Evolutionary conservation across 371 early-diverging fungal genomes (phyloP), one percentile per base, ranked within the genome.

Genomic region (Gilbertella persicaria): DNA sequence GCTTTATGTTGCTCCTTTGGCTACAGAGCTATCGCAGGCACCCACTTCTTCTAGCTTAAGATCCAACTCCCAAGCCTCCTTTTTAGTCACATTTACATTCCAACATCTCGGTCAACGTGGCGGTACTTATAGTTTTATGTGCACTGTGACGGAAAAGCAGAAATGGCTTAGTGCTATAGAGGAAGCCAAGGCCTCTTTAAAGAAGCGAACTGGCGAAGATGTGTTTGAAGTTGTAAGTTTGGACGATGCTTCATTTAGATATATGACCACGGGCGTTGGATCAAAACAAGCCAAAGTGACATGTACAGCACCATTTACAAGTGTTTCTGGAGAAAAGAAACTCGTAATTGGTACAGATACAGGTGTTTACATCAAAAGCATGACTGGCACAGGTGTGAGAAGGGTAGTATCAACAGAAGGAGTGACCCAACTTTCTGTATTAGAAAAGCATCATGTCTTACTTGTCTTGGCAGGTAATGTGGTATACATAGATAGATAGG

Each of bases 101-200:
- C 64, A 63, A 23, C 67, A 63, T 41, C 46, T 67, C 9, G 67
- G 67, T 36, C 47, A 49, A 14, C 43, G 45, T 25, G 60, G 64
- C 13, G 60, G 60, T 7, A 45, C 43, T 1, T 63, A 63, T 38
- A 48, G 36, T 9, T 55, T 53, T 53, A 40, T 43, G 3, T 74
- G 79, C 14, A 80, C 82, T 21, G 58, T 75, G n/a, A 82, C 84
- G 0, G 92, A 89, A 52, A 80, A 87, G 35, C 78, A 79, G 51
- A 76, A 87, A 46, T 94, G 93, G 94, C 64, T 82, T 41, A 84
- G 83, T 35, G 82, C 84, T 48, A 86, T 94, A 50, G 80, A 82
- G 47, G 82, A 88, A 56, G 89, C 88, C 60, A 79, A 79, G 42
- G 69, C 77, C 30, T 40, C 45, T 6, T 23, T 54, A 17, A 53